These are phyloP conservation scores for Talaromyces liani DNA, from an alignment of 495 filamentous ascomycete genomes.

Conservation along the genomic window DNA sequence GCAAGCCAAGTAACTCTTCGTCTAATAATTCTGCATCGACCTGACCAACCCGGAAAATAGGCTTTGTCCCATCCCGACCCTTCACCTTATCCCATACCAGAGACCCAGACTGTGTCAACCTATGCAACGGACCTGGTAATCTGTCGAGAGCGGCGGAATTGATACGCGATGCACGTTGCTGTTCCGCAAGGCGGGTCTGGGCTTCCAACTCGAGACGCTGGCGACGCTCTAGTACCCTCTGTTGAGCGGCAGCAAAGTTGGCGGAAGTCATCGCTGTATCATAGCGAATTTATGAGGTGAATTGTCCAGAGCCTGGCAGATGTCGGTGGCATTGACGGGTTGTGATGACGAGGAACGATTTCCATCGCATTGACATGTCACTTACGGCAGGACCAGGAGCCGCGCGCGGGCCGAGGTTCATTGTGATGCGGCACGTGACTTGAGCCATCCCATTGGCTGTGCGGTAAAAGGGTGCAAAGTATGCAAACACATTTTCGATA, in stretches of 20 bases:
- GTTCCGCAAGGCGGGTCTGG: conserved; percentile 46
- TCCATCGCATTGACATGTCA: background rate
- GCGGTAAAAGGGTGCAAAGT: background rate
- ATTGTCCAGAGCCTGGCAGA: background rate
- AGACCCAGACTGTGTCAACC: conserved; percentile 47
- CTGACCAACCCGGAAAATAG: conserved; percentile 90
- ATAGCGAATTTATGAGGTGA: conserved; percentile 15
- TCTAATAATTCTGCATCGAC: conserved; percentile 94
- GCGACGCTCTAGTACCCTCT: conserved; percentile 72
- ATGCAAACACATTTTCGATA: background rate
- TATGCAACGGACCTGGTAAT: conserved; percentile 58
- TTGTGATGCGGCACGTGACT: background rate
- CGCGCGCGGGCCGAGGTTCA: background rate
- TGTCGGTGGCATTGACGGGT: background rate
- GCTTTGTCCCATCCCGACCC: conserved; percentile 70
- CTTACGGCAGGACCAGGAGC: background rate
- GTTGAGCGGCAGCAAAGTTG: conserved; percentile 79
- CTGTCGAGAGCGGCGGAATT: conserved; percentile 42
- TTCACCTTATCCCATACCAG: conserved; percentile 62
- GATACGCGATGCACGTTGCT: conserved; percentile 51
- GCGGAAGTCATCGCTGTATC: conserved; percentile 57
- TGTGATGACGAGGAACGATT: background rate
- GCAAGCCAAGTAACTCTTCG: conserved; percentile 79
- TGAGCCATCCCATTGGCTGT: background rate
- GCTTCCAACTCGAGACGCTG: conserved; percentile 58